Evolutionary conservation across 768 basidiomycete species (phyloP), one percentile per base, ranked within the genome.

Genomic region (Podaxis carcinomalis): DNA sequence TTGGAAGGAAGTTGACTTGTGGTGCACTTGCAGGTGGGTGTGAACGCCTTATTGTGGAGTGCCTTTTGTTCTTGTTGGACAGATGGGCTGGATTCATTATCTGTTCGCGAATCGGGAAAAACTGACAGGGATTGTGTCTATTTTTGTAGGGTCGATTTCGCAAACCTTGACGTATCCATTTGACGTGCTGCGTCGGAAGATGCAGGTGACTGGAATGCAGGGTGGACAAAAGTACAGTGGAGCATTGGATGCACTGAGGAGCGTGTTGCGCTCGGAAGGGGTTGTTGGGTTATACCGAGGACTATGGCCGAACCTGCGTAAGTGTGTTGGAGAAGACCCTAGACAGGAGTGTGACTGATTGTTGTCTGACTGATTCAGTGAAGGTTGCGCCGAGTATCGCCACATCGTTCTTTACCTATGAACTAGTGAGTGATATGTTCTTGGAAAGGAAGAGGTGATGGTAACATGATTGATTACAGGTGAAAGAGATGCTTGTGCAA

Each of bases 101-200:
- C 25, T 49, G 14, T 42, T 7, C 40, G 40, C 9, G 50, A 32
- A 56, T 39, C 50, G 40, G 53, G 32, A 23, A 16, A 19, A 52
- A 23, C 36, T 37, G 61, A 46, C 57, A 42, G 50, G 60, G 53
- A 23, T 27, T 19, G 36, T 23, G 35, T 23, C 25, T 49, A 35
- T 62, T 50, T 56, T 55, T 28, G 40, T 74, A 84, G 93, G 93
- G n/a, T 86, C 89, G 25, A 89, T 96, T 65, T 95, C 94, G 11
- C 93, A 98, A 73, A 93, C 94, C 53, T 74, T 98, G 67, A 98
- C 95, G 4, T 98, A 96, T 72, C 96, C 96, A 7, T 92, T 97
- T 68, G 96, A 99, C 71, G 92, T 98, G 4, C 74, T 98, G 61
- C 82, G 96, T 51, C 83, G 96, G 63, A 96, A 98, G 80, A 94